These are phyloP conservation scores for Chrysoporthe deuterocubensis DNA, from an alignment of 2,329 filamentous ascomycete species.

Conservation along the genomic window DNA sequence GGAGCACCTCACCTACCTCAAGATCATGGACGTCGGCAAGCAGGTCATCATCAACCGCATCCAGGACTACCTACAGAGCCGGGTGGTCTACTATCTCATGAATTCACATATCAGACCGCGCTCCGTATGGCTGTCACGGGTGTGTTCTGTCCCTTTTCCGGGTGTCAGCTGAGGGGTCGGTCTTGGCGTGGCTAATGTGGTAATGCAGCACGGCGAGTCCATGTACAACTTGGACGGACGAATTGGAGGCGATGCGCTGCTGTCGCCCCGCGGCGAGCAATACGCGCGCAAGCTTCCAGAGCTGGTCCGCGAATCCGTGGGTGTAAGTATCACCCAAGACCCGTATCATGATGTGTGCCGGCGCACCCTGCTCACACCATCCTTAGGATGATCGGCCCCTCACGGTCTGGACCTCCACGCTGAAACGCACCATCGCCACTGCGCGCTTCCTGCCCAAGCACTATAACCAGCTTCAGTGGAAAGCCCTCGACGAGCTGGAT, in stretches of 20 bases:
- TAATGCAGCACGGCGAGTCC: slow-evolving; percentile 83
- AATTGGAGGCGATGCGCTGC: slow-evolving; percentile 88
- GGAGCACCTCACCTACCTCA: slow-evolving; percentile 88
- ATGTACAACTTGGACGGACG: slow-evolving; percentile 87
- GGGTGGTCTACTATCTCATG: slow-evolving; percentile 97
- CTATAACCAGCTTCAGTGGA: slow-evolving; percentile 98
- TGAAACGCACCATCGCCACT: slow-evolving; percentile 87
- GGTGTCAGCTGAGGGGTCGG: slow-evolving; percentile 6
- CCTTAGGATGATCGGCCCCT: slow-evolving; percentile 61
- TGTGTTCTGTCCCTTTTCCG: slow-evolving; percentile 50
- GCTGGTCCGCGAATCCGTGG: slow-evolving; percentile 82
- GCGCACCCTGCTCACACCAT: slow-evolving; percentile 30
- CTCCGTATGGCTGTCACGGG: slow-evolving; percentile 93
- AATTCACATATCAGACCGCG: slow-evolving; percentile 96
- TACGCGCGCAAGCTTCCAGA: slow-evolving; percentile 86
- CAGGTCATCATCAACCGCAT: slow-evolving; percentile 98
- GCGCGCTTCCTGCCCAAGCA: slow-evolving; percentile 78
- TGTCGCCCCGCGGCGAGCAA: slow-evolving; percentile 84
- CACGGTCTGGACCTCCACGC: slow-evolving; percentile 66
- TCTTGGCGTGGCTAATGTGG: slow-evolving; percentile 28
- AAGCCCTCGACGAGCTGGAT: slow-evolving; percentile 95
- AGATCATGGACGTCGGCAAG: slow-evolving; percentile 94
- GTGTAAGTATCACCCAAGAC: slow-evolving; percentile 58
- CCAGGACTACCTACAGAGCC: slow-evolving; percentile 93
- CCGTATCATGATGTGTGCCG: slow-evolving; percentile 28